A percentile compares a stretch with the other conserved stretches of the same genome.
These are phyloP conservation scores for Gnetum montanum DNA, from an alignment of 75 land plant genomes.

Conservation along the genomic window DNA sequence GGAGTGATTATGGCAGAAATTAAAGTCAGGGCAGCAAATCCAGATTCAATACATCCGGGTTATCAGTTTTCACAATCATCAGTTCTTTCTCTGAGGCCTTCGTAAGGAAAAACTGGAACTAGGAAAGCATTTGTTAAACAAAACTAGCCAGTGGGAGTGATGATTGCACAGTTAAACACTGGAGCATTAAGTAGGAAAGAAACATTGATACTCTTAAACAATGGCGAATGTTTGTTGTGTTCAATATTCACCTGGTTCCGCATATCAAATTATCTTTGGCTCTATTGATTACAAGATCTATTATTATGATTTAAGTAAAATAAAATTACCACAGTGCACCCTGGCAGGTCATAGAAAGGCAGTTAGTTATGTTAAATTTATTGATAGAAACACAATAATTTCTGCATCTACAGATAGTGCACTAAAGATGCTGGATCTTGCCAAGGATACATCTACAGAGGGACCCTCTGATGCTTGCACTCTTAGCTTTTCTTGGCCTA, in stretches of 20 bases:
- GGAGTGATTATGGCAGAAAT: too few species aligned
- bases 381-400: conserved; percentile 60
- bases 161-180: too few species aligned
- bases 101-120: too few species aligned
- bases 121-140: too few species aligned
- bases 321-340: conserved; percentile 65
- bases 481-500: conserved; percentile 70
- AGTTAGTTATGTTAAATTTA: conserved; percentile 85
- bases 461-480: conserved; percentile 53
- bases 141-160: too few species aligned
- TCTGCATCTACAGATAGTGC: conserved; percentile 94
- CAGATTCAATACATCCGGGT: too few species aligned
- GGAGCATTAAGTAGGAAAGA: conserved; percentile 43
- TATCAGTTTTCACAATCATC: too few species aligned
- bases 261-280: conserved; percentile 71
- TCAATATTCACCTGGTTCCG: conserved; percentile 71
- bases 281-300: conserved; percentile 87
- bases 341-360: conserved; percentile 79
- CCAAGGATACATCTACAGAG: conserved; percentile 30
- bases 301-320: conserved; percentile 77
- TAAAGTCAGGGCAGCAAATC: too few species aligned
- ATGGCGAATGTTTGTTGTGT: conserved; percentile 85
- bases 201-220: conserved; percentile 46
- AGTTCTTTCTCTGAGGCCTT: too few species aligned
- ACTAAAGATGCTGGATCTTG: conserved; percentile 88